Conservation (phyloP, 2,329 filamentous ascomycete species). For the Elsinoe australis region DNA sequence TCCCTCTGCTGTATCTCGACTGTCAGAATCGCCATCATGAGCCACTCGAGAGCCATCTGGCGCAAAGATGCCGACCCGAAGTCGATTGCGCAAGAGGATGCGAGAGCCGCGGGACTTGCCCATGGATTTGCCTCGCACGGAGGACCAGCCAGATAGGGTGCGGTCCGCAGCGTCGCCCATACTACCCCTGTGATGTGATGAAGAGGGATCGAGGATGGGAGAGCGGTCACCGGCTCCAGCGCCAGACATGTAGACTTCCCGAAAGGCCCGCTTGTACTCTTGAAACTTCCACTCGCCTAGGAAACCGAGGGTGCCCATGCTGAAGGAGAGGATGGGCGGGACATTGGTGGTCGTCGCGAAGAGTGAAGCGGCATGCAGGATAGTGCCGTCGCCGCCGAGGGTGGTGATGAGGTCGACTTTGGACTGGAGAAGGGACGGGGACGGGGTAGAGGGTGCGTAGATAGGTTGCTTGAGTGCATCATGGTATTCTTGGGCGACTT, state of each 20-base stretch:
- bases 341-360: conserved; percentile 76
- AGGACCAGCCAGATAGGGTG: conserved; percentile 56
- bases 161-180: background rate
- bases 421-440: conserved; percentile 25
- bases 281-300: conserved; percentile 93
- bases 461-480: conserved; percentile 64
- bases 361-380: conserved; percentile 74
- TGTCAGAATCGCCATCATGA: conserved; percentile 30
- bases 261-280: conserved; percentile 85
- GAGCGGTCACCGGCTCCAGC: conserved; percentile 34
- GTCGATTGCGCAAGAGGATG: conserved; percentile 74
- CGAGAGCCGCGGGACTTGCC: conserved; percentile 66
- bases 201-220: background rate
- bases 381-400: conserved; percentile 87
- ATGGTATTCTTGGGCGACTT: conserved; percentile 65
- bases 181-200: background rate
- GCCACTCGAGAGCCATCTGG: conserved; percentile 48
- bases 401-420: conserved; percentile 88
- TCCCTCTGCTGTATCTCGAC: background rate
- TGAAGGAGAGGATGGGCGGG: conserved; percentile 87
- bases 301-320: conserved; percentile 93
- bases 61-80: conserved; percentile 80
- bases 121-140: conserved; percentile 71
- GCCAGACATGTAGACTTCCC: conserved; percentile 84
- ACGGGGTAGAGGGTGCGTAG: conserved; percentile 37